Evolutionary conservation across 768 basidiomycete species (phyloP).

Genomic region (Podaxis rugospora): DNA sequence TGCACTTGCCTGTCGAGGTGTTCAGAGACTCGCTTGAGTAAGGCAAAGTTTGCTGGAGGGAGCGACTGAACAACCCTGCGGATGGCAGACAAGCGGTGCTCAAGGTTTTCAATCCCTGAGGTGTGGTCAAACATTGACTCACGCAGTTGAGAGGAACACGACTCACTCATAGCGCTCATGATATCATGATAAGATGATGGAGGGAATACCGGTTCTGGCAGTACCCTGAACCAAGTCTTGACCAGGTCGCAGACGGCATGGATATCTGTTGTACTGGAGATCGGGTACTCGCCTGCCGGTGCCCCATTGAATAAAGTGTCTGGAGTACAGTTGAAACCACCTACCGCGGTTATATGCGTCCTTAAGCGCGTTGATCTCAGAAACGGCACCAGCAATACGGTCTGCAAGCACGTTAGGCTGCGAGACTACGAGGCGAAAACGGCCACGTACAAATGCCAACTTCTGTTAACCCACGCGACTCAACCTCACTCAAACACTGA

Average conservation of each 20-base stretch:
- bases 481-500: constrained; percentile 65
- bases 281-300: constrained; percentile 46
- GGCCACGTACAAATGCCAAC: constrained; percentile 72
- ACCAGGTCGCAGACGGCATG: constrained; percentile 81
- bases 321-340: constrained; percentile 23
- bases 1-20: constrained; percentile 69
- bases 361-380: constrained; percentile 63
- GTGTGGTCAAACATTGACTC: constrained; percentile 7
- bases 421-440: neutral
- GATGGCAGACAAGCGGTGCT: constrained; percentile 58
- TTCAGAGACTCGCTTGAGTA: constrained; percentile 75
- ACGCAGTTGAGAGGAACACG: neutral
- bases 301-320: neutral
- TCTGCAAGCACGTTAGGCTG: constrained; percentile 36
- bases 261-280: constrained; percentile 61
- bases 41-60: constrained; percentile 70
- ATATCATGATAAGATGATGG: constrained; percentile 60
- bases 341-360: constrained; percentile 66
- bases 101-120: constrained; percentile 67
- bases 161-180: constrained; percentile 68
- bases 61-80: constrained; percentile 65
- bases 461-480: constrained; percentile 71
- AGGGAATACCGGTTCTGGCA: constrained; percentile 80
- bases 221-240: constrained; percentile 81
- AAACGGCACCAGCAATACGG: constrained; percentile 76